Evolutionary conservation across 164 flowering plant genomes (phyloP).

Genomic region (Santalum album): DNA sequence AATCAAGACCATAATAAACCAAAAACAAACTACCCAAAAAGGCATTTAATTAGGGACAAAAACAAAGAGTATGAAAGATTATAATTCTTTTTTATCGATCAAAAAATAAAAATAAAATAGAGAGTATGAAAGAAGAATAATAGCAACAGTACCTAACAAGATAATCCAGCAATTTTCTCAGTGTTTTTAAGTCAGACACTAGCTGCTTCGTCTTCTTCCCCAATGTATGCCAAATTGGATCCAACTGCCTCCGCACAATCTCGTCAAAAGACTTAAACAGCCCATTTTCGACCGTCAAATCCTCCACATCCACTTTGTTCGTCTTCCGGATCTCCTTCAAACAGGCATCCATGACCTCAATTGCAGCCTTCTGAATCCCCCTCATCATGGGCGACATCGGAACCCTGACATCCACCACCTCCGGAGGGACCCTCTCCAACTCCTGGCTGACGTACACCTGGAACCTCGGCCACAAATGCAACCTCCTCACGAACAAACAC

Average conservation of each 20-base stretch:
- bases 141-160: slow-evolving; percentile 95
- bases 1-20: slow-evolving; percentile 1
- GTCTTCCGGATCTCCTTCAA: slow-evolving; percentile 97
- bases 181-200: slow-evolving; percentile 84
- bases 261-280: slow-evolving; percentile 96
- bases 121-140: not conserved
- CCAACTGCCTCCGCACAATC: slow-evolving; percentile 84
- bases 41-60: not conserved
- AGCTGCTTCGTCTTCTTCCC: slow-evolving; percentile 95
- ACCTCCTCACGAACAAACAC: slow-evolving; percentile 43
- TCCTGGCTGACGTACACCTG: slow-evolving; percentile 88
- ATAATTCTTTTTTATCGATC: too few species aligned
- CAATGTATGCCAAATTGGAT: slow-evolving; percentile 94
- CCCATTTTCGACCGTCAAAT: slow-evolving; percentile 90
- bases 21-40: not conserved
- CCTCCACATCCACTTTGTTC: slow-evolving; percentile 96
- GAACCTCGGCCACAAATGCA: slow-evolving; percentile 94
- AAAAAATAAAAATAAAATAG: too few species aligned
- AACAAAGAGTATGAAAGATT: not conserved
- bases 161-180: slow-evolving; percentile 91
- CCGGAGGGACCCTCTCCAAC: slow-evolving; percentile 76
- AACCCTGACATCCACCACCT: slow-evolving; percentile 75
- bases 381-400: slow-evolving; percentile 56
- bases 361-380: slow-evolving; percentile 80
- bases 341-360: slow-evolving; percentile 94